phyloP scores from a whole-genome alignment of 352 stramenopile genomes.

The Phytophthora vignae region DNA sequence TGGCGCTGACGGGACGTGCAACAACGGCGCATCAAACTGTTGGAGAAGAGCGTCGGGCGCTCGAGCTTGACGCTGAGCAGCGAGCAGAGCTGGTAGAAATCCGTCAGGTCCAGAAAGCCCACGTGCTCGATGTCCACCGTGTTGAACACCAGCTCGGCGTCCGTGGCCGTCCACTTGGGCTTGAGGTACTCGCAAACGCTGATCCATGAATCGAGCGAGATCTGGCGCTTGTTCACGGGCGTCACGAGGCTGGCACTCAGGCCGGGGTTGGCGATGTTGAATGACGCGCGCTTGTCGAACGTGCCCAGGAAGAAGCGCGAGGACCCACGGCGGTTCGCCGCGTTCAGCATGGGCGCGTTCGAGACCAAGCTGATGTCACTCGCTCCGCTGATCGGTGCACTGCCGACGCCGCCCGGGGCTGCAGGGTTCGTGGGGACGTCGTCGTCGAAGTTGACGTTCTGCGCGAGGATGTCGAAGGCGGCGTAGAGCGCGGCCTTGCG shows the following conservation, averaged over 20 bases:
- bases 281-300: slow-evolving; percentile 53
- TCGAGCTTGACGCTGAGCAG: slow-evolving; percentile 79
- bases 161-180: slow-evolving; percentile 76
- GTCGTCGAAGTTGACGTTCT: slow-evolving; percentile 62
- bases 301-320: slow-evolving; percentile 66
- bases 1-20: slow-evolving; percentile 57
- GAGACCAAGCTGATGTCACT: slow-evolving; percentile 39
- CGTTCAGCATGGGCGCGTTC: slow-evolving; percentile 43
- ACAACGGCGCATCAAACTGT: slow-evolving; percentile 52
- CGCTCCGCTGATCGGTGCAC: slow-evolving; percentile 21
- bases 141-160: slow-evolving; percentile 83
- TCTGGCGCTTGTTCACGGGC: slow-evolving; percentile 55
- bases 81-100: slow-evolving; percentile 85
- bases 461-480: slow-evolving; percentile 79
- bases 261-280: slow-evolving; percentile 42
- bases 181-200: slow-evolving; percentile 76
- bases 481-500: slow-evolving; percentile 80
- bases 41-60: slow-evolving; percentile 52
- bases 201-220: slow-evolving; percentile 82
- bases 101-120: slow-evolving; percentile 64
- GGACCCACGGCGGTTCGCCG: slow-evolving; percentile 57
- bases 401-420: slow-evolving; percentile 1
- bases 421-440: slow-evolving; percentile 17
- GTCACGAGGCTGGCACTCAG: slow-evolving; percentile 43
- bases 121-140: slow-evolving; percentile 76